Evolutionary conservation across 805 yeast species (phyloP).

Genomic region (Starmerella stigmatis): DNA sequence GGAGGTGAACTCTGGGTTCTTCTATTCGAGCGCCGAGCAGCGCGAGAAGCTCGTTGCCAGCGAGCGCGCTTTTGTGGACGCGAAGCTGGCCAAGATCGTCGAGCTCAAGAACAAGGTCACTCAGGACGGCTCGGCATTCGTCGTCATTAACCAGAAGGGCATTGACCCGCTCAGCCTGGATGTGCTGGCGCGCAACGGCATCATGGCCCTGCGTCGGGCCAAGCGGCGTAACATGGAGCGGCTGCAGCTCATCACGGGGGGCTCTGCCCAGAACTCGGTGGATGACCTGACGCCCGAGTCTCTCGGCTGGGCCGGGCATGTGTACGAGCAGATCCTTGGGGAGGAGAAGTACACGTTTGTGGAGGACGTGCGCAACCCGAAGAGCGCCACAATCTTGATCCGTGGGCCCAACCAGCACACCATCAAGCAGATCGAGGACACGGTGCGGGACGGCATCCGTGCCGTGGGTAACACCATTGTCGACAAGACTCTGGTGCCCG

Average conservation of each 20-base stretch:
- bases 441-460: conserved; percentile 92
- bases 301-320: conserved; percentile 81
- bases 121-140: conserved; percentile 69
- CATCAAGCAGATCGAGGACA: conserved; percentile 87
- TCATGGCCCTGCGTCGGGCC: conserved; percentile 92
- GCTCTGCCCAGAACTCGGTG: conserved; percentile 94
- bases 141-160: conserved; percentile 94
- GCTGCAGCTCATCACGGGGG: conserved; percentile 89
- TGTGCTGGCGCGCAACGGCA: conserved; percentile 82
- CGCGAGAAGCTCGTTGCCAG: conserved; percentile 87
- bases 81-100: conserved; percentile 77
- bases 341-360: conserved; percentile 96
- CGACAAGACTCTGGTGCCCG: conserved; percentile 81
- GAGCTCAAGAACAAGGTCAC: conserved; percentile 90
- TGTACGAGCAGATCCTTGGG: conserved; percentile 86
- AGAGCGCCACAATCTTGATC: conserved; percentile 81
- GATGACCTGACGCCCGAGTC: conserved; percentile 76
- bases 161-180: conserved; percentile 97
- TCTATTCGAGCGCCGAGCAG: conserved; percentile 89
- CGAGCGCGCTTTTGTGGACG: conserved; percentile 91
- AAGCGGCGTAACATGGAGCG: conserved; percentile 99
- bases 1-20: conserved; percentile 93
- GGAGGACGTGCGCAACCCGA: conserved; percentile 77
- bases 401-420: conserved; percentile 88
- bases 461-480: conserved; percentile 85